phyloP scores from a whole-genome alignment of 805 yeast genomes.

The Hagleromyces aurorensis region DNA sequence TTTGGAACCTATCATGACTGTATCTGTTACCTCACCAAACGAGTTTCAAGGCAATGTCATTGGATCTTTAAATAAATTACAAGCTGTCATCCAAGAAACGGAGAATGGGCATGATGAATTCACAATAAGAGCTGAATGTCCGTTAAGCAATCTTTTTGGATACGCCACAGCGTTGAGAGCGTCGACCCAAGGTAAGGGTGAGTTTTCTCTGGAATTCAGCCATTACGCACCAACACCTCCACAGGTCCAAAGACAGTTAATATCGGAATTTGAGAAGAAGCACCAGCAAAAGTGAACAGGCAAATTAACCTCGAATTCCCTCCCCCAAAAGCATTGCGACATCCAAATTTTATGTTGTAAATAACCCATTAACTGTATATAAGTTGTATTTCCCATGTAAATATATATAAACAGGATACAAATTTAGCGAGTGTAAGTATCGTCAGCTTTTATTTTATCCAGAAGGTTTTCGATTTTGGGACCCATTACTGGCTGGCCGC shows the following conservation, averaged over 20 bases:
- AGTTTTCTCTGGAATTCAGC: conserved; percentile 89
- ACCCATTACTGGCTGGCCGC: conserved; percentile 89
- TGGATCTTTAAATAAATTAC: conserved; percentile 83
- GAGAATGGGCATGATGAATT: conserved; percentile 93
- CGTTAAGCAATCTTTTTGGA: conserved; percentile 94
- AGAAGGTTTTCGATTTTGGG: conserved; percentile 74
- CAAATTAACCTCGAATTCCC: conserved; percentile 6
- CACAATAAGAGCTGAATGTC: conserved; percentile 87
- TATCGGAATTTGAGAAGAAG: conserved; percentile 71
- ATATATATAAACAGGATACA: conserved; percentile 5
- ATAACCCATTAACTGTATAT: conserved; percentile 10
- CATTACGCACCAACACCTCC: conserved; percentile 87
- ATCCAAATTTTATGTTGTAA: conserved; percentile 5
- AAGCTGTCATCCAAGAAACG: conserved; percentile 89
- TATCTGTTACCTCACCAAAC: conserved; percentile 85
- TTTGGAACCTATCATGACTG: conserved; percentile 94
- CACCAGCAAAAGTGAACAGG: conserved; percentile 35
- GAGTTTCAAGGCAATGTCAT: conserved; percentile 95
- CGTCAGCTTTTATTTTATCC: conserved; percentile 61
- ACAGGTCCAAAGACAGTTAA: conserved; percentile 82
- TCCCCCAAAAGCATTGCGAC: neutral
- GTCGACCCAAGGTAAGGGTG: conserved; percentile 97
- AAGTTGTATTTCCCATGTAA: conserved; percentile 4
- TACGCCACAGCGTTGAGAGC: conserved; percentile 94
- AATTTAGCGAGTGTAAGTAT: conserved; percentile 20